These are phyloP conservation scores for Phoma sp. DNA, from an alignment of 2,329 filamentous ascomycete species.

Conservation along the genomic window DNA sequence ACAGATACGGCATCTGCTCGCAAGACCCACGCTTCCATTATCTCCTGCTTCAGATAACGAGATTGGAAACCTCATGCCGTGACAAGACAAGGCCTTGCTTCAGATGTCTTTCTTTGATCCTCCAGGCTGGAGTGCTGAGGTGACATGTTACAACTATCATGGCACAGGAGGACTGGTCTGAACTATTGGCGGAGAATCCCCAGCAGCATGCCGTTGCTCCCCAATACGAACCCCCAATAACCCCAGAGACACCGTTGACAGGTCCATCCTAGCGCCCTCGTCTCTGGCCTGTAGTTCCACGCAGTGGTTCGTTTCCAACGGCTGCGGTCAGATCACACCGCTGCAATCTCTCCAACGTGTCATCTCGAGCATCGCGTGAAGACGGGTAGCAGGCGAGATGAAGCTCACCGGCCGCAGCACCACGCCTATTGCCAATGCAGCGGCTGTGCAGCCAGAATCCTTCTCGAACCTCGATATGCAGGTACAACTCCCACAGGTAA, in stretches of 20 bases:
- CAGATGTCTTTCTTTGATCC: neutral
- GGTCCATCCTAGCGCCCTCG: neutral
- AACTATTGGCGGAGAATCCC: slow-evolving; percentile 6
- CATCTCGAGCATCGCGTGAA: neutral
- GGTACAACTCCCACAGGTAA: slow-evolving; percentile 6
- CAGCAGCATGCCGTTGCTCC: neutral
- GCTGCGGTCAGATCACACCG: slow-evolving; percentile 7
- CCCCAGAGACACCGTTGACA: slow-evolving; percentile 7
- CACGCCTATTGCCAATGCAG: slow-evolving; percentile 5
- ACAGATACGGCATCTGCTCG: slow-evolving; percentile 10
- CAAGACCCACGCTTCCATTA: slow-evolving; percentile 7
- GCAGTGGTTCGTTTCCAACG: neutral
- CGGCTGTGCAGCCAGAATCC: slow-evolving; percentile 3
- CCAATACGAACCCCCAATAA: slow-evolving; percentile 11
- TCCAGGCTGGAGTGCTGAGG: slow-evolving; percentile 1
- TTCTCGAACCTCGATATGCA: slow-evolving; percentile 1
- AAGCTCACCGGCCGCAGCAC: slow-evolving; percentile 2
- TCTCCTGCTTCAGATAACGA: slow-evolving; percentile 1
- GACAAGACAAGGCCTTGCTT: slow-evolving; percentile 4
- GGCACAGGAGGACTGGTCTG: too few relatives aligned
- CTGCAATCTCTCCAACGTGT: slow-evolving; percentile 1
- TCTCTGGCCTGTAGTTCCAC: neutral
- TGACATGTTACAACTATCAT: slow-evolving; percentile 1
- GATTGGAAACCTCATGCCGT: neutral
- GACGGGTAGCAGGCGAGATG: neutral